Percentiles rank a stretch among this genome's conserved stretches.
Evolutionary conservation across 768 basidiomycete genomes (phyloP).

Genomic region (Lyophyllum semitale): DNA sequence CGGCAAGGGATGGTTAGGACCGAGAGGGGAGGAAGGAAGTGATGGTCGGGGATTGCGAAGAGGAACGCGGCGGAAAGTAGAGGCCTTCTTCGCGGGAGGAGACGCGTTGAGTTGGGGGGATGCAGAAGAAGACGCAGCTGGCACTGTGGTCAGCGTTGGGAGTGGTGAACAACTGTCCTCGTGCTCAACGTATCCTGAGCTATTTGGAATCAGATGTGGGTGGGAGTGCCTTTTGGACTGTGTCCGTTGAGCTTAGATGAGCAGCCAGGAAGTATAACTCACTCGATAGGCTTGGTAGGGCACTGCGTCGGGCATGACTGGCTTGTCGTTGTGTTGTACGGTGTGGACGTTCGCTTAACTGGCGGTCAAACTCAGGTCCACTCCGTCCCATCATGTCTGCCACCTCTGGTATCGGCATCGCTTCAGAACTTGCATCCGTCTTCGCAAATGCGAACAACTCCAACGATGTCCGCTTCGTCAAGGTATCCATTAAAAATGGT

Average conservation of each 20-base stretch:
- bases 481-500: constrained; percentile 79
- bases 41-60: constrained; percentile 34
- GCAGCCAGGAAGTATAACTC: constrained; percentile 13
- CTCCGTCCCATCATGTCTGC: constrained; percentile 58
- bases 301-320: constrained; percentile 32
- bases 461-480: constrained; percentile 66
- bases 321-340: constrained; percentile 13
- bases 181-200: neutral
- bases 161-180: too few relatives aligned
- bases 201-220: too few relatives aligned
- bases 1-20: constrained; percentile 20
- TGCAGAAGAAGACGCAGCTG: neutral
- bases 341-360: neutral
- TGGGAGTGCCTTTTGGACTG: constrained; percentile 53
- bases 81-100: constrained; percentile 28
- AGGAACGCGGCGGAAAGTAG: constrained; percentile 54
- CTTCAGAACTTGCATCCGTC: constrained; percentile 52
- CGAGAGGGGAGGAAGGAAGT: constrained; percentile 33
- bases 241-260: constrained; percentile 9
- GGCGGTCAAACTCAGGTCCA: neutral
- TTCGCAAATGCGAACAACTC: constrained; percentile 63
- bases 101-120: constrained; percentile 4
- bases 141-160: too few relatives aligned
- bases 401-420: constrained; percentile 69
- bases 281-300: constrained; percentile 59